phyloP scores from a whole-genome alignment of 768 basidiomycete species.

The Russula dissimulans region DNA sequence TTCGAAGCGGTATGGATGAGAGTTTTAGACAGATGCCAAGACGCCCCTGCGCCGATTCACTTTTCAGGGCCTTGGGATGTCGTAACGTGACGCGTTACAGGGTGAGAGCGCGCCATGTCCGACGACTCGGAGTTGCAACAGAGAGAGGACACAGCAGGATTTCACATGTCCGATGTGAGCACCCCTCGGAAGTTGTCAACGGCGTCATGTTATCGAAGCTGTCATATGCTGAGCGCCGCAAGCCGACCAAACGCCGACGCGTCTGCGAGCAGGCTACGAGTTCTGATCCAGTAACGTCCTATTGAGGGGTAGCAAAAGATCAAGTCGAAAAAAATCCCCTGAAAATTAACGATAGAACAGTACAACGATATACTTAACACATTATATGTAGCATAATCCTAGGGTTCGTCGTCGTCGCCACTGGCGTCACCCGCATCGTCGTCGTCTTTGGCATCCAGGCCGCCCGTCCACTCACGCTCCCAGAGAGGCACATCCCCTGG shows the following conservation, averaged over 20 bases:
- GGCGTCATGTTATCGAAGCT: neutral
- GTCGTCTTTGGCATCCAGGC: slow-evolving; percentile 31
- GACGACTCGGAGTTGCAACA: neutral
- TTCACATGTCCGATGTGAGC: slow-evolving; percentile 1
- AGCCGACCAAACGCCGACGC: neutral
- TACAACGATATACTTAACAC: slow-evolving; percentile 17
- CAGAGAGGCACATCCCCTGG: slow-evolving; percentile 41
- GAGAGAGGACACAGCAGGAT: neutral
- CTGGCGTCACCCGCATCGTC: slow-evolving; percentile 10
- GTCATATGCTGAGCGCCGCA: neutral
- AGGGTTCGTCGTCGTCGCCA: slow-evolving; percentile 20
- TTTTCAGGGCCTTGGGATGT: neutral
- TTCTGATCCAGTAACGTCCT: neutral
- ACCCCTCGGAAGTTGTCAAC: neutral
- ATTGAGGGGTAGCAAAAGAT: neutral
- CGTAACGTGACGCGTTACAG: neutral
- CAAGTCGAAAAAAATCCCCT: slow-evolving; percentile 4
- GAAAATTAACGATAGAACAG: slow-evolving; percentile 15
- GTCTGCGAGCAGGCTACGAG: neutral
- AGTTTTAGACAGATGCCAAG: neutral
- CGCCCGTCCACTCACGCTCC: slow-evolving; percentile 83
- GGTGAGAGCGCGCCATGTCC: neutral
- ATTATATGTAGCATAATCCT: slow-evolving; percentile 15
- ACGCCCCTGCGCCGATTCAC: neutral
- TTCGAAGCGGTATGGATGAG: neutral